Conservation (phyloP, 192 early-diverging fungal species). For the Gamsiella multidivaricata region DNA sequence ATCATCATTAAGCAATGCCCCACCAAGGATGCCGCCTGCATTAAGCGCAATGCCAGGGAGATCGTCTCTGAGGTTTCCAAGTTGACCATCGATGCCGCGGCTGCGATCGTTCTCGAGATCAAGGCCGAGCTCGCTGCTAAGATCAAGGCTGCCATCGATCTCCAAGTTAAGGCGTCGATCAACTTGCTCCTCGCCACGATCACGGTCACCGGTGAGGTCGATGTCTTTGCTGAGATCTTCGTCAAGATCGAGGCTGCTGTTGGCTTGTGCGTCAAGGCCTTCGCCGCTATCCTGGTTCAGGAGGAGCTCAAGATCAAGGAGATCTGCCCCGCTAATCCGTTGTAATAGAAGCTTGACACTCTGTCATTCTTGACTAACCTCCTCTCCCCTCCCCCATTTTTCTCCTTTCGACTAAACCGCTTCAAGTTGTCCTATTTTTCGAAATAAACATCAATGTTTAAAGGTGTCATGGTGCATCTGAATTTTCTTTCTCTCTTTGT, state of each 20-base stretch:
- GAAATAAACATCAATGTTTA: no score
- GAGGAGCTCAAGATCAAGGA: conserved; percentile 33
- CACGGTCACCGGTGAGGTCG: conserved; percentile 33
- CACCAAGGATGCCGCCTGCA: conserved; percentile 39
- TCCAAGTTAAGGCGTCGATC: conserved; percentile 49
- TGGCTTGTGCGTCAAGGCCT: conserved; percentile 29
- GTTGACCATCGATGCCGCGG: conserved; percentile 48
- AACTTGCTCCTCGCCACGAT: conserved; percentile 50
- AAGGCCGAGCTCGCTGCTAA: conserved; percentile 27
- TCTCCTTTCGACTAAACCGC: neutral
- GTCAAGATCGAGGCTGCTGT: conserved; percentile 42
- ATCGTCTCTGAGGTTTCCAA: conserved; percentile 43
- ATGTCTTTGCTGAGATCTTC: conserved; percentile 26
- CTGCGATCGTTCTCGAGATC: conserved; percentile 34
- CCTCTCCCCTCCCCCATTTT: neutral
- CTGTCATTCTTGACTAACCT: neutral
- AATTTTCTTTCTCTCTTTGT: no score
- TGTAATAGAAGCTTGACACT: neutral
- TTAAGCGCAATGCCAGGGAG: conserved; percentile 34
- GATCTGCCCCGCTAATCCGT: conserved; percentile 21
- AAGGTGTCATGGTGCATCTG: no score
- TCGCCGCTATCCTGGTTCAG: conserved; percentile 30
- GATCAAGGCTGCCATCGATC: conserved; percentile 46
- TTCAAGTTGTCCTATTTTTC: no score
- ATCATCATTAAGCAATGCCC: conserved; percentile 49